These are phyloP conservation scores for Musa acuminata DNA, from an alignment of 176 grass and related monocot genomes.

Conservation along the genomic window DNA sequence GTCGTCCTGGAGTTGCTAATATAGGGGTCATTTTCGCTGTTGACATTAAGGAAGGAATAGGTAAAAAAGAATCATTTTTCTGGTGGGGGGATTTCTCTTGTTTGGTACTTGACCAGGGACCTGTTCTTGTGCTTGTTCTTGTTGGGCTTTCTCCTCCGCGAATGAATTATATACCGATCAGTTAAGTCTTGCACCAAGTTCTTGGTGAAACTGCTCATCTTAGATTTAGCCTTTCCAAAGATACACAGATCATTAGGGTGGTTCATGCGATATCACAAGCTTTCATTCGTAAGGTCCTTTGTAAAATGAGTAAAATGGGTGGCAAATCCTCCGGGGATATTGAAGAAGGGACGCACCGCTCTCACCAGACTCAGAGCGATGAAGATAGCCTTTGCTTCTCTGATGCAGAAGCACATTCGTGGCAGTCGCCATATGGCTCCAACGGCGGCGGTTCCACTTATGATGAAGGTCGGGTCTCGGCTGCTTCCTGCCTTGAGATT, in stretches of 20 bases:
- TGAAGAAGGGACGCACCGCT: neutral
- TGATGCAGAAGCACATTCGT: constrained; percentile 27
- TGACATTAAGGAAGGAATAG: neutral
- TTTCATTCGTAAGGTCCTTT: neutral
- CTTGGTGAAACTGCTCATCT: neutral
- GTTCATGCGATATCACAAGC: neutral
- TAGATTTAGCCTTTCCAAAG: neutral
- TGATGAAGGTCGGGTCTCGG: constrained; percentile 9
- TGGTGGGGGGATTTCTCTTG: neutral
- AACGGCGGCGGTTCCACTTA: constrained; percentile 17
- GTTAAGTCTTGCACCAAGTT: neutral
- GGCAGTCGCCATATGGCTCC: constrained; percentile 29
- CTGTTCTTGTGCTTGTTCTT: neutral
- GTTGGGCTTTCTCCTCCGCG: neutral
- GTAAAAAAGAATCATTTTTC: neutral
- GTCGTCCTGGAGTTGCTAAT: too few relatives aligned
- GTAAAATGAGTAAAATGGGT: neutral
- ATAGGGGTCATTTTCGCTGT: too few relatives aligned
- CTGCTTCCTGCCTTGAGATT: constrained; percentile 2
- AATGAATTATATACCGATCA: too few relatives aligned
- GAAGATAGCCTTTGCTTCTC: constrained; percentile 9
- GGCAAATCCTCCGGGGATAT: constrained; percentile 8
- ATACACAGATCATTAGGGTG: neutral
- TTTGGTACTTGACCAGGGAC: neutral
- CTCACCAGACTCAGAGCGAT: neutral